Evolutionary conservation across 192 early-diverging fungal species (phyloP).

Genomic region (Entomortierella chlamydospora): DNA sequence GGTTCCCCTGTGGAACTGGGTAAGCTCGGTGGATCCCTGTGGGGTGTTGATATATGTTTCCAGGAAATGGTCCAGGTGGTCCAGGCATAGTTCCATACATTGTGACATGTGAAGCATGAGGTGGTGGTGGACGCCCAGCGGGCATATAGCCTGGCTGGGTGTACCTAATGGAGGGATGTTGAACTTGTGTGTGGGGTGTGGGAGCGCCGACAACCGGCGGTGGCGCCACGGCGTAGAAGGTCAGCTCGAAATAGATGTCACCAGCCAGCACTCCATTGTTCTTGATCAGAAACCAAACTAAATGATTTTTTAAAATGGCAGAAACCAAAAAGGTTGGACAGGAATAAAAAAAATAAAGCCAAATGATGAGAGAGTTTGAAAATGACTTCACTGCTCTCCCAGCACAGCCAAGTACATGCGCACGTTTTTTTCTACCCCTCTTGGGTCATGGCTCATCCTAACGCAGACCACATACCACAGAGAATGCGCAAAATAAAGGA

Average conservation of each 20-base stretch:
- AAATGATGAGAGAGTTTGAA: not conserved
- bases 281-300: conserved; percentile 62
- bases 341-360: not conserved
- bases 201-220: conserved; percentile 1
- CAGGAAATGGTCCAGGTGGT: conserved; percentile 34
- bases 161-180: conserved; percentile 12
- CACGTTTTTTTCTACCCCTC: not conserved
- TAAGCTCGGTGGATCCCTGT: not conserved
- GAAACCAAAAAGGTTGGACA: not conserved
- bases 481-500: not conserved
- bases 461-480: not conserved
- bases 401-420: no score
- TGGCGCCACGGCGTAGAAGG: conserved; percentile 59
- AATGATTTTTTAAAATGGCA: no score
- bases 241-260: conserved; percentile 66
- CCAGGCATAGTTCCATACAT: not conserved
- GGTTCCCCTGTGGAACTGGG: not conserved
- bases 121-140: conserved; percentile 8
- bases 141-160: conserved; percentile 24
- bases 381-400: no score
- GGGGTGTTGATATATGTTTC: conserved; percentile 30
- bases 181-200: conserved; percentile 3
- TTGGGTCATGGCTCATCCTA: not conserved
- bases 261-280: conserved; percentile 57
- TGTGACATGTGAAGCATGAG: conserved; percentile 12